These are phyloP conservation scores for Penicillium sp. DNA, from an alignment of 2,329 filamentous ascomycete species.

Conservation along the genomic window DNA sequence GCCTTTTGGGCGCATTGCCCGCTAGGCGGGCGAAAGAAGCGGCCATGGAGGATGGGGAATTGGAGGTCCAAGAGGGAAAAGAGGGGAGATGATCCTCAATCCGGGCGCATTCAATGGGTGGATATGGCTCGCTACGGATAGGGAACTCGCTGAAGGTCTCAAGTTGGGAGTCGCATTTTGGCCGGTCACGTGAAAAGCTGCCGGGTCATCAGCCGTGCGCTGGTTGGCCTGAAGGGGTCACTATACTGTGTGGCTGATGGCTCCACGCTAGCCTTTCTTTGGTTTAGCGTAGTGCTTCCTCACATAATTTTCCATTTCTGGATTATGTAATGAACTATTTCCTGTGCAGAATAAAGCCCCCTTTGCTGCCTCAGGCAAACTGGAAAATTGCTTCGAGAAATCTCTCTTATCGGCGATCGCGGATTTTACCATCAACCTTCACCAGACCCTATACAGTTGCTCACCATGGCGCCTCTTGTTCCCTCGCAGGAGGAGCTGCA, in stretches of 20 bases:
- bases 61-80: slow-evolving; percentile 19
- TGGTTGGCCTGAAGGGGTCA: slow-evolving; percentile 27
- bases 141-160: slow-evolving; percentile 26
- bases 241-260: slow-evolving; percentile 16
- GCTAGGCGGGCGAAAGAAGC: slow-evolving; percentile 59
- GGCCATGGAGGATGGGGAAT: slow-evolving; percentile 50
- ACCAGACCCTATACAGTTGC: slow-evolving; percentile 8
- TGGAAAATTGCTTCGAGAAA: slow-evolving; percentile 34
- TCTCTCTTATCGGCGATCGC: slow-evolving; percentile 27
- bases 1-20: slow-evolving; percentile 58
- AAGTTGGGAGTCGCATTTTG: slow-evolving; percentile 35
- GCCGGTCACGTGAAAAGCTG: slow-evolving; percentile 34
- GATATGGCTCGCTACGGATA: slow-evolving; percentile 29
- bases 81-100: slow-evolving; percentile 31
- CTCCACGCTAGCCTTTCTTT: background rate
- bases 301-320: background rate
- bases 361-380: slow-evolving; percentile 24
- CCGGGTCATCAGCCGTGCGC: slow-evolving; percentile 33
- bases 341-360: slow-evolving; percentile 17
- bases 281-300: background rate
- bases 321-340: background rate
- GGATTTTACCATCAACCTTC: slow-evolving; percentile 18
- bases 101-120: slow-evolving; percentile 37
- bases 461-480: slow-evolving; percentile 42
- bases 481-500: slow-evolving; percentile 43